Percentiles rank a stretch among this genome's conserved stretches.
Conservation (phyloP, 768 basidiomycete species). For the Pleurotus platypus region DNA sequence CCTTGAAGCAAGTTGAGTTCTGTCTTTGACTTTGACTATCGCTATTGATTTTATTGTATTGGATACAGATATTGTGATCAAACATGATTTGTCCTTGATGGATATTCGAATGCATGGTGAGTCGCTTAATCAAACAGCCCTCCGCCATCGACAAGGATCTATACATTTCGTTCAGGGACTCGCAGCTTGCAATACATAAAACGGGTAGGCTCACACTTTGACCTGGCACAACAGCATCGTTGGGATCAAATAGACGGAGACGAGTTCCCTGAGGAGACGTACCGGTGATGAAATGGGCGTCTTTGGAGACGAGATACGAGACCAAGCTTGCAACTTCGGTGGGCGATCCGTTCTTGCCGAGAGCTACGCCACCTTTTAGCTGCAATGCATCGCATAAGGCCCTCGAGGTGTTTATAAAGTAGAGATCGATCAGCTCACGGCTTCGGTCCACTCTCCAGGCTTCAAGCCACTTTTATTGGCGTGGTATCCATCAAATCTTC, state of each 20-base stretch:
- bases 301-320: constrained; percentile 28
- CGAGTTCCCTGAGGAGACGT: neutral
- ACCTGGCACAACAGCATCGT: neutral
- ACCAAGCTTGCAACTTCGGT: constrained; percentile 28
- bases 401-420: too few relatives aligned
- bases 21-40: too few relatives aligned
- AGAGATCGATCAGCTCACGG: neutral
- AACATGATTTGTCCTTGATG: too few relatives aligned
- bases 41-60: too few relatives aligned
- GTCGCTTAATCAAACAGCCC: neutral
- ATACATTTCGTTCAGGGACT: too few relatives aligned
- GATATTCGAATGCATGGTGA: neutral
- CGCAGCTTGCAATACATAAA: too few relatives aligned
- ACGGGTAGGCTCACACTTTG: neutral
- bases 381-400: neutral
- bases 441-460: neutral
- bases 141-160: neutral
- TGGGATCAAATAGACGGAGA: too few relatives aligned
- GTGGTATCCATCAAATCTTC: constrained; percentile 8
- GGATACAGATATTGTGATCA: too few relatives aligned
- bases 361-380: constrained; percentile 1
- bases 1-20: too few relatives aligned
- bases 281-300: constrained; percentile 17
- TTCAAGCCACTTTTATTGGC: neutral
- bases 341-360: constrained; percentile 13